These are phyloP conservation scores for Cystoderma amianthinum DNA, from an alignment of 768 basidiomycete genomes.

Conservation along the genomic window DNA sequence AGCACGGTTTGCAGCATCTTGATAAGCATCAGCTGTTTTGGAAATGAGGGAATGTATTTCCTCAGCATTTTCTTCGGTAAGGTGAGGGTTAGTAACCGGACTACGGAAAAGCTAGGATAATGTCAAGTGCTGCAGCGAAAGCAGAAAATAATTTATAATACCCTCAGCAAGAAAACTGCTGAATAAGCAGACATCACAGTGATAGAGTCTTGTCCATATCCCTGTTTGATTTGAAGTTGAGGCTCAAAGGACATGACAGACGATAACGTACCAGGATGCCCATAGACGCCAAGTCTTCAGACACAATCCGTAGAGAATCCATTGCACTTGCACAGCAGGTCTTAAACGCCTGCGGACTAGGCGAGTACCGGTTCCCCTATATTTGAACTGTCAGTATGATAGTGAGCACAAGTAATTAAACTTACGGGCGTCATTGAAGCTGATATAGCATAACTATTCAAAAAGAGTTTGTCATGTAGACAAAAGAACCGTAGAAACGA, in stretches of 20 bases:
- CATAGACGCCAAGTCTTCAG: conserved; percentile 66
- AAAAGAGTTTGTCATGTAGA: conserved; percentile 70
- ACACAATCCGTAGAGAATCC: conserved; percentile 63
- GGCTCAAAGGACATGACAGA: no score
- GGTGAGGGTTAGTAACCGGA: conserved; percentile 46
- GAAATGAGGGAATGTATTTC: conserved; percentile 63
- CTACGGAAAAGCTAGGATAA: conserved; percentile 58
- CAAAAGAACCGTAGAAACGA: conserved; percentile 73
- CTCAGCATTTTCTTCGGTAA: conserved; percentile 52
- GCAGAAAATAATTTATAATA: conserved; percentile 13
- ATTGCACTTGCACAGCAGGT: conserved; percentile 72
- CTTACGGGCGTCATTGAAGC: conserved; percentile 50
- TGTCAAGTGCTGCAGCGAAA: conserved; percentile 4
- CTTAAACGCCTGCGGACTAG: conserved; percentile 61
- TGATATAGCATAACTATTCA: conserved; percentile 81
- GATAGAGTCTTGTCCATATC: conserved; percentile 80
- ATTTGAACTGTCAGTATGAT: conserved; percentile 2
- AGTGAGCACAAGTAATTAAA: conserved; percentile 3
- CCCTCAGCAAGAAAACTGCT: conserved; percentile 74
- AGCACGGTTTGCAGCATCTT: conserved; percentile 58
- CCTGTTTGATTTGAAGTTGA: conserved; percentile 38
- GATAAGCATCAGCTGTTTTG: conserved; percentile 72
- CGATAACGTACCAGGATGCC: conserved; percentile 69
- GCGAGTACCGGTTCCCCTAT: conserved; percentile 50
- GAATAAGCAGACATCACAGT: conserved; percentile 85